Evolutionary conservation across 2,329 filamentous ascomycete species (phyloP), one percentile per base, ranked within the genome.

Genomic region (Coniochaeta hoffmannii): DNA sequence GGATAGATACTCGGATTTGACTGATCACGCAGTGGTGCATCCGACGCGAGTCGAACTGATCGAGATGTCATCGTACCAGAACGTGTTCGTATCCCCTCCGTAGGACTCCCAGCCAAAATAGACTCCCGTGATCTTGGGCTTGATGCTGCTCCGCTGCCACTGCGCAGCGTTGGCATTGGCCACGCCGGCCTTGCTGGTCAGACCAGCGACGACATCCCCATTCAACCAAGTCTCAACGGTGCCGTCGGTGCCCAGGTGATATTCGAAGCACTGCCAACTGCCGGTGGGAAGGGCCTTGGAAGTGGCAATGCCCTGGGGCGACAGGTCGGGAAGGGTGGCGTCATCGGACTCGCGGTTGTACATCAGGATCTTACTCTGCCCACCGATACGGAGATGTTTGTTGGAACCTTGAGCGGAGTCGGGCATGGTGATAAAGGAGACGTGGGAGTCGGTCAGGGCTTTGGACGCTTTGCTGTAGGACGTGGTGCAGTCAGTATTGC

Each of bases 91-190:
- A 57, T 81, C 80, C 0, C 80, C 80, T 10, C 80, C 79, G 60
- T 85, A 85, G 4, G 76, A 79, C 72, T 85, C 82, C 81, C 82
- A 85, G 0, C 82, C 82, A 59, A 85, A 85, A 68, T 85, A 82
- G 28, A 84, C 69, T 8, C 65, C 80, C 0, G 76, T 77, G 55
- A 82, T 69, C 63, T 78, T 78, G 4, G 81, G 80, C 64, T 73
- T 78, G 56, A 73, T 64, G 32, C 59, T 65, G 63, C 76, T 76
- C 52, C 76, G 72, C 60, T 73, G 68, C 82, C 82, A 85, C 62
- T 78, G 75, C 1, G 66, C 73, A 2, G 74, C 76, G 62, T 83
- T 80, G 41, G 69, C 57, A 61, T 84, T 83, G 36, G 71, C 65
- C 31, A 69, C 69, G n/a, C 75, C 76, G 1, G 73, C 60, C 56